Evolutionary conservation across 495 filamentous ascomycete genomes (phyloP).

Genomic region (Hypoxylon fragiforme): DNA sequence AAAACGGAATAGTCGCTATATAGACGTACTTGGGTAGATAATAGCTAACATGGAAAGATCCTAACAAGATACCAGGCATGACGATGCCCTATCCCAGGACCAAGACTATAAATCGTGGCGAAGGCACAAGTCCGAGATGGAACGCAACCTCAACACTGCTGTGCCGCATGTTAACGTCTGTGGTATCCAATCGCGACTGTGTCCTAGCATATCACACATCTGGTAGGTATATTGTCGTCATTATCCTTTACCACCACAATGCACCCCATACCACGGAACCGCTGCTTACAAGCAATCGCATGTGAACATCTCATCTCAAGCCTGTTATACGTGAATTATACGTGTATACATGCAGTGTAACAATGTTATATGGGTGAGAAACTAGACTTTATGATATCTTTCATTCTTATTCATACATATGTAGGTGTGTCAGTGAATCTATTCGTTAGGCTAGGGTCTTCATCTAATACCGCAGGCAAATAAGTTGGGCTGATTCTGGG

Average conservation of each 20-base stretch:
- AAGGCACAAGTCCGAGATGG: conserved; percentile 12
- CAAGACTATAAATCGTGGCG: not conserved
- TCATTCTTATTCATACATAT: conserved; percentile 18
- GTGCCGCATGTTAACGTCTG: not conserved
- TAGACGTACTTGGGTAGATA: no score
- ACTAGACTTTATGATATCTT: not conserved
- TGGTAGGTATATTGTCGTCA: conserved; percentile 7
- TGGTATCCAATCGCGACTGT: conserved; percentile 9
- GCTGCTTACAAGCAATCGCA: no score
- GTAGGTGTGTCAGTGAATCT: conserved; percentile 18
- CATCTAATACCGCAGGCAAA: conserved; percentile 18
- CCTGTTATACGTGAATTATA: conserved; percentile 23
- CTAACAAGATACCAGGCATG: conserved; percentile 8
- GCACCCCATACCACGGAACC: conserved; percentile 24
- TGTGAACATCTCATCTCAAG: conserved; percentile 10
- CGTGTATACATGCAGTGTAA: conserved; percentile 25
- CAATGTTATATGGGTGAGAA: no score
- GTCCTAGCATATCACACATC: not conserved
- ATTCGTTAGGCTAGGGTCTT: conserved; percentile 15
- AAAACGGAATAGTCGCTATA: no score
- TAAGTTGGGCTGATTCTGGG: conserved; percentile 23
- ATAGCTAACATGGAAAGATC: conserved; percentile 22
- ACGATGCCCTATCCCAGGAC: no score
- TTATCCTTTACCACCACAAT: conserved; percentile 15
- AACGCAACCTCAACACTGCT: not conserved